Conservation (phyloP, 495 filamentous ascomycete genomes). For the Clavariopsis aquatica region DNA sequence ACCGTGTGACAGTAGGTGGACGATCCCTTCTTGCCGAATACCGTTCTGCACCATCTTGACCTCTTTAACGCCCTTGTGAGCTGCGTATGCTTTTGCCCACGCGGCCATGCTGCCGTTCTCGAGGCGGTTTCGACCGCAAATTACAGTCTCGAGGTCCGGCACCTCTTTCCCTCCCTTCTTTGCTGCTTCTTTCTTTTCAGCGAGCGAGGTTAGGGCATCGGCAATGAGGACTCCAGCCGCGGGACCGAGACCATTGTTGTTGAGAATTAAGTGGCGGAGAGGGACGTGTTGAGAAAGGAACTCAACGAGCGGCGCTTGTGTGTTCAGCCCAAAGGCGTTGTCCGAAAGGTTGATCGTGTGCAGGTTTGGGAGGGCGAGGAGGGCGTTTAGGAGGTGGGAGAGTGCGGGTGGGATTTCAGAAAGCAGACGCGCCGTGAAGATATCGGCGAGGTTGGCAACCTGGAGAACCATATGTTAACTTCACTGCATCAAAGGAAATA, state of each 20-base stretch:
- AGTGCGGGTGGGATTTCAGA: slow-evolving; percentile 92
- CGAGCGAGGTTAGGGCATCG: slow-evolving; percentile 71
- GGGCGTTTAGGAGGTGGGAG: slow-evolving; percentile 76
- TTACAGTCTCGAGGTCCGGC: slow-evolving; percentile 83
- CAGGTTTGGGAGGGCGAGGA: slow-evolving; percentile 77
- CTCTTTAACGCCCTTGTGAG: slow-evolving; percentile 72
- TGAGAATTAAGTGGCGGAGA: slow-evolving; percentile 86
- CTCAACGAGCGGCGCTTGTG: slow-evolving; percentile 55
- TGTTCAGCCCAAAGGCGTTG: slow-evolving; percentile 96
- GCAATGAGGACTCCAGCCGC: slow-evolving; percentile 83
- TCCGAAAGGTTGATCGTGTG: slow-evolving; percentile 94
- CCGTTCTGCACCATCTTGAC: slow-evolving; percentile 99
- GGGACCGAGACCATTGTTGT: slow-evolving; percentile 98
- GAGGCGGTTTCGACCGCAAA: slow-evolving; percentile 92
- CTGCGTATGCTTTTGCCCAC: slow-evolving; percentile 82
- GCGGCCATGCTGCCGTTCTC: slow-evolving; percentile 95
- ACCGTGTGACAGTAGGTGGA: slow-evolving; percentile 72
- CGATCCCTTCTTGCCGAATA: slow-evolving; percentile 90
- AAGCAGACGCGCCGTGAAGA: slow-evolving; percentile 93
- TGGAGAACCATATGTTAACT: slow-evolving; percentile 37
- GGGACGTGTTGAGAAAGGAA: slow-evolving; percentile 85
- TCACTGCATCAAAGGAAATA: not conserved
- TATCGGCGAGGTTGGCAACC: slow-evolving; percentile 88
- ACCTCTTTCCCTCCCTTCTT: slow-evolving; percentile 58
- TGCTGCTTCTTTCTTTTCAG: slow-evolving; percentile 76